Evolutionary conservation across 352 stramenopile species (phyloP).

Genomic region (Phytophthora fragariaefolia): DNA sequence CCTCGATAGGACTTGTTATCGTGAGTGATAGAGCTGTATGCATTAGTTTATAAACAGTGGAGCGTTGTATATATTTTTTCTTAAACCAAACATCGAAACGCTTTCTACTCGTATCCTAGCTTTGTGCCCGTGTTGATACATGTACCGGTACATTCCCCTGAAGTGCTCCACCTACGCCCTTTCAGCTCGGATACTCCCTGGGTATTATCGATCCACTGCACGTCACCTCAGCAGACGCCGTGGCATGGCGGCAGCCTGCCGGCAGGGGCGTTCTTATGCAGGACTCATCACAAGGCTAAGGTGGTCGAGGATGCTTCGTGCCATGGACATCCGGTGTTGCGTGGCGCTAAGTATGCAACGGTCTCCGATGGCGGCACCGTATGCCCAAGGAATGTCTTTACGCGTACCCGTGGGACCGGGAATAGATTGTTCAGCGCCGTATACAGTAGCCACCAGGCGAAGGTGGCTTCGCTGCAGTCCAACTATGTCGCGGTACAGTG

Average conservation of each 20-base stretch:
- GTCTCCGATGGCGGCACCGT: conserved; percentile 29
- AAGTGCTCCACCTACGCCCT: too few relatives aligned
- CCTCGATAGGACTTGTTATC: conserved; percentile 30
- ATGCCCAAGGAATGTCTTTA: conserved; percentile 25
- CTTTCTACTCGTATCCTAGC: conserved; percentile 16
- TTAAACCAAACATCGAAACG: conserved; percentile 23
- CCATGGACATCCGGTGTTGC: conserved; percentile 30
- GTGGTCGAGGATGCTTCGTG: conserved; percentile 25
- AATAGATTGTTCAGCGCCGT: conserved; percentile 33
- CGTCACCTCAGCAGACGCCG: not conserved
- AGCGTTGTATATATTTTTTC: conserved; percentile 41
- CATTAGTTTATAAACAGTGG: conserved; percentile 50
- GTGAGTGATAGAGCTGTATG: conserved; percentile 45
- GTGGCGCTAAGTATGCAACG: conserved; percentile 30
- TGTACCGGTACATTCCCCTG: too few relatives aligned
- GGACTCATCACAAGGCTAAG: conserved; percentile 28
- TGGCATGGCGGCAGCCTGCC: not conserved
- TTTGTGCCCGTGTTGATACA: too few relatives aligned
- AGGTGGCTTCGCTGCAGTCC: conserved; percentile 24
- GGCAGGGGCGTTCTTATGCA: not conserved
- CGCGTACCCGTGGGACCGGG: conserved; percentile 25
- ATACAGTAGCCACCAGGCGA: conserved; percentile 9
- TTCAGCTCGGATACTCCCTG: too few relatives aligned
- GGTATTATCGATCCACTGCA: not conserved
- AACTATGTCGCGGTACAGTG: conserved; percentile 13